phyloP scores from a whole-genome alignment of 1,284 basidiomycete genomes.

The Cystobasidium slooffiae region DNA sequence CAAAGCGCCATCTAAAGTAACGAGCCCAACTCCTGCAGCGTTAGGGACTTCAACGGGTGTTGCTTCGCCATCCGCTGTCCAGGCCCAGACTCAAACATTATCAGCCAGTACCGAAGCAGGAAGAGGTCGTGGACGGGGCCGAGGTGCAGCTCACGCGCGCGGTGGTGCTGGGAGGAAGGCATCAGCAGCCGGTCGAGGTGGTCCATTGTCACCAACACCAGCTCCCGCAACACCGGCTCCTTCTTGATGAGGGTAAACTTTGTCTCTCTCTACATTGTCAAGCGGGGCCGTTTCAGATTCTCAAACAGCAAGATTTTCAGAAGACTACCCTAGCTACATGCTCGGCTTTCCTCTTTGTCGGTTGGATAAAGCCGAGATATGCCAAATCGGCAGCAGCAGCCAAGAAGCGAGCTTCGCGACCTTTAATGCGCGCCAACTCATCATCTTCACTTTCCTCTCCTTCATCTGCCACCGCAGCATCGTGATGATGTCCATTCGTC shows the following conservation, averaged over 20 bases:
- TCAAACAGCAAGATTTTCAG: conserved; percentile 15
- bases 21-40: too few species aligned
- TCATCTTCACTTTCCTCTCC: conserved; percentile 43
- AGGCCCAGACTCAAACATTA: not conserved
- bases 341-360: conserved; percentile 51
- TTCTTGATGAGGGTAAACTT: not conserved
- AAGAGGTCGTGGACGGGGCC: conserved; percentile 17
- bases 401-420: conserved; percentile 51
- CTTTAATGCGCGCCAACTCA: conserved; percentile 30
- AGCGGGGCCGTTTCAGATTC: not conserved
- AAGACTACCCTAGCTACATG: conserved; percentile 52
- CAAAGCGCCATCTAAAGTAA: too few species aligned
- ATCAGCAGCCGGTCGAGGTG: not conserved
- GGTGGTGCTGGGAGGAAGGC: conserved; percentile 16
- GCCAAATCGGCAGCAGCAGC: conserved; percentile 49
- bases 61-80: not conserved
- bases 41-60: too few species aligned
- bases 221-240: conserved; percentile 7
- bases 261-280: not conserved
- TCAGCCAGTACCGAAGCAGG: not conserved
- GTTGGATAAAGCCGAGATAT: conserved; percentile 49
- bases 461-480: conserved; percentile 11
- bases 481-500: not conserved
- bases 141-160: not conserved
- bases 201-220: not conserved